Base-by-base conservation (phyloP, 208 protist genomes). In the Trypanosoma mega region DNA sequence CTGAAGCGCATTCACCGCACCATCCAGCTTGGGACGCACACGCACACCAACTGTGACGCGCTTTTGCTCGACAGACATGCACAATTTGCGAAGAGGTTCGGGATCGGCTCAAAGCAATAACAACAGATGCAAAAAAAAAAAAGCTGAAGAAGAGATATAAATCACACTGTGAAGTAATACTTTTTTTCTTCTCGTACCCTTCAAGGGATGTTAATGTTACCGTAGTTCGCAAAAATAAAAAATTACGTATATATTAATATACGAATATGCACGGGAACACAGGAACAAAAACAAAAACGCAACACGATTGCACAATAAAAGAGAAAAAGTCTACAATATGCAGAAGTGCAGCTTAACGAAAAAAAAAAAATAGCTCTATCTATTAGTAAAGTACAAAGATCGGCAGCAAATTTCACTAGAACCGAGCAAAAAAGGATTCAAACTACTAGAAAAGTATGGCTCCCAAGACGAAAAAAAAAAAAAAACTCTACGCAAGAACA, bases 21-120 rank as follows among this genome's bases (percentile, higher is more conserved):
- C 84, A 37, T 79, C 72, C 34, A 93, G 56, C 49, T 80, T 85
- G 23, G 87, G 91, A 1, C 91, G 83, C 29, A 94, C 77, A 47
- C 91, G 82, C 21, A 96, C 85, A 44, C 87, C 76, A 34, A 96
- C 91, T 57, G 74, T 90, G 14, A 96, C 88, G 61, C 72, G 74
- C 37, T 85, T 73, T 41, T 48, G 31, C 24, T 37, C 58, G 34
- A 33, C 36, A 74, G 54, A 24, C 21, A 52, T 12, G 34, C 8
- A 39, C 34, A 6, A 39, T n/a, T n/a, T n/a, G n/a, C n/a, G n/a
- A n/a, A n/a, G n/a, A n/a, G n/a, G n/a, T n/a, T n/a, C n/a, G n/a
- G n/a, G n/a, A n/a, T n/a, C n/a, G n/a, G n/a, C n/a, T n/a, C n/a
- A n/a, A n/a, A n/a, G n/a, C n/a, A n/a, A n/a, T n/a, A n/a, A n/a